Percentiles rank a stretch among this genome's conserved stretches.
Evolutionary conservation across 305 asterid genomes (phyloP).

Genomic region (Caryopteris hybrid): DNA sequence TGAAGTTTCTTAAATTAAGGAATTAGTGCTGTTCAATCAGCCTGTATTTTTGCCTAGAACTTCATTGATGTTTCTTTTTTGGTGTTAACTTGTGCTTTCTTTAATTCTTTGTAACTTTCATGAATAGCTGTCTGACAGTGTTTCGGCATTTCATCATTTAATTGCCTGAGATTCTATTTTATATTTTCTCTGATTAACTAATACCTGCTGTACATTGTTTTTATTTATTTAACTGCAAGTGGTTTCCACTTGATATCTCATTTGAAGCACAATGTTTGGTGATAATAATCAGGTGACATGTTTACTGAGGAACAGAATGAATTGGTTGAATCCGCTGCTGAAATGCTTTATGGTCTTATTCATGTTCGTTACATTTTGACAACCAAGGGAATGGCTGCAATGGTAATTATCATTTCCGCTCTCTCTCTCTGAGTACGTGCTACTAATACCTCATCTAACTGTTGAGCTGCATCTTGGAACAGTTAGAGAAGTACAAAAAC

Average conservation of each 20-base stretch:
- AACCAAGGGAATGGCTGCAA: constrained; percentile 74
- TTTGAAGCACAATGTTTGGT: constrained; percentile 5
- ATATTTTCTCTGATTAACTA: neutral
- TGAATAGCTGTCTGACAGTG: neutral
- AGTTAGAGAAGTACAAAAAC: constrained; percentile 65
- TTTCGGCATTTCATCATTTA: neutral
- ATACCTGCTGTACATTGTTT: neutral
- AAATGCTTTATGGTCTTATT: constrained; percentile 73
- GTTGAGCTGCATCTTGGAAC: constrained; percentile 22
- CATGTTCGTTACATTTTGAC: constrained; percentile 69
- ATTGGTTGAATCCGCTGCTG: constrained; percentile 87
- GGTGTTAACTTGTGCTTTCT: neutral
- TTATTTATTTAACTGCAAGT: neutral
- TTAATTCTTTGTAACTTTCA: neutral
- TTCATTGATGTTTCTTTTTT: neutral
- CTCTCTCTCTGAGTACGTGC: neutral
- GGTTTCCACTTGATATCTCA: neutral
- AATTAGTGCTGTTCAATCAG: neutral
- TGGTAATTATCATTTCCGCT: constrained; percentile 32
- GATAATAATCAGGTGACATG: constrained; percentile 60
- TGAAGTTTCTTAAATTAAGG: neutral
- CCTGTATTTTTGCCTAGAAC: neutral
- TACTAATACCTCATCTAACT: constrained; percentile 11
- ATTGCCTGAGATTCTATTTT: neutral
- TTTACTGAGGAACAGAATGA: constrained; percentile 94